Evolutionary conservation across 2,329 filamentous ascomycete genomes (phyloP).

Genomic region (Diplodia mutila): DNA sequence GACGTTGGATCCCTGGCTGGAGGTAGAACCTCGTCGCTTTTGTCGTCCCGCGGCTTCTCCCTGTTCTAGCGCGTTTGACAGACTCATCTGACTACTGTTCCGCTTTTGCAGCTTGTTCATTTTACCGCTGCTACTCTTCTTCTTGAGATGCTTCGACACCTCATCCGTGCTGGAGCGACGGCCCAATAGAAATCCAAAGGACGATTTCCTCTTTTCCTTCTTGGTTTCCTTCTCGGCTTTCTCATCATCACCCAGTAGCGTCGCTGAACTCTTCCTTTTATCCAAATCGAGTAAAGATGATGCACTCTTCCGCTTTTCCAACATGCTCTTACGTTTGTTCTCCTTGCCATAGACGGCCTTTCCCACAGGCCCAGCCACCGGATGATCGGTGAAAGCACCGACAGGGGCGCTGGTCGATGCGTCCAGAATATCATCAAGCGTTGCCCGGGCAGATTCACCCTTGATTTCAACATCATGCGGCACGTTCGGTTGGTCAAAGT

Average conservation of each 20-base stretch:
- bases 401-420: constrained; percentile 88
- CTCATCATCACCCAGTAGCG: constrained; percentile 22
- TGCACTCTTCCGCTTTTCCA: constrained; percentile 2
- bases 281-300: constrained; percentile 34
- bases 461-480: constrained; percentile 60
- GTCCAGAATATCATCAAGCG: constrained; percentile 88
- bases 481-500: constrained; percentile 74
- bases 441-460: constrained; percentile 82
- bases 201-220: constrained; percentile 41
- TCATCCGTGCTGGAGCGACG: constrained; percentile 42
- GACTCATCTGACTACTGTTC: constrained; percentile 37
- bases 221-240: constrained; percentile 28
- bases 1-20: neutral
- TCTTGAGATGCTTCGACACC: constrained; percentile 47
- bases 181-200: constrained; percentile 42
- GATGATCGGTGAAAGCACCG: constrained; percentile 87
- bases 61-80: constrained; percentile 8
- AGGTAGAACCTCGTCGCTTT: constrained; percentile 2
- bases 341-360: constrained; percentile 70
- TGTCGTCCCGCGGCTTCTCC: neutral
- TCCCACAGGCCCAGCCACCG: constrained; percentile 76
- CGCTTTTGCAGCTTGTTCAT: constrained; percentile 48
- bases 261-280: constrained; percentile 21
- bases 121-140: constrained; percentile 41
- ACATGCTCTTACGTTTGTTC: constrained; percentile 44